These are phyloP conservation scores for Linum usitatissimum DNA, from an alignment of 345 rosid species.

Conservation along the genomic window DNA sequence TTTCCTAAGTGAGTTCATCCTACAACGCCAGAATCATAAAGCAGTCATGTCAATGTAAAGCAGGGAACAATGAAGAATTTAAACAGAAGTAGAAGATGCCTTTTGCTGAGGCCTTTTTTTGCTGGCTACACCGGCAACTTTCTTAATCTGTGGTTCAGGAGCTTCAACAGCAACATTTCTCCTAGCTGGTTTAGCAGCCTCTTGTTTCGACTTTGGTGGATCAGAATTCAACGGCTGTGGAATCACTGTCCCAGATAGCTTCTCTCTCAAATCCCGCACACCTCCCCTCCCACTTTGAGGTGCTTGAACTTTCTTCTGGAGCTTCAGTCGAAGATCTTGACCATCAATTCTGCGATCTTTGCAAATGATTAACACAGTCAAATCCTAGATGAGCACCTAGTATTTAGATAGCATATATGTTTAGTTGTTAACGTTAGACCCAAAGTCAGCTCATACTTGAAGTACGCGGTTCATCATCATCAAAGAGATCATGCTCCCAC, in stretches of 20 bases:
- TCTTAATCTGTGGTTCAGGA: conserved; percentile 42
- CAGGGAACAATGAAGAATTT: neutral
- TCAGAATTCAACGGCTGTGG: conserved; percentile 41
- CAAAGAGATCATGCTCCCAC: conserved; percentile 97
- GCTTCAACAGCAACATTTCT: conserved; percentile 53
- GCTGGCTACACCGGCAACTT: conserved; percentile 29
- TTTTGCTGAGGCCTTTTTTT: conserved; percentile 54
- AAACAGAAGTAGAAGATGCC: conserved; percentile 20
- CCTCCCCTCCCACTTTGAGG: conserved; percentile 52
- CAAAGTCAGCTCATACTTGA: conserved; percentile 53
- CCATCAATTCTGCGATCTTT: conserved; percentile 59
- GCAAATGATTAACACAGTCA: conserved; percentile 39
- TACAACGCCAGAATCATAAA: neutral
- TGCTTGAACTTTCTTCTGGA: conserved; percentile 54
- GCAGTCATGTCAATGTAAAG: neutral
- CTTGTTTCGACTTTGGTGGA: conserved; percentile 37
- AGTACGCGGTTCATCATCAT: conserved; percentile 33
- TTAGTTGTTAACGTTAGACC: conserved; percentile 21
- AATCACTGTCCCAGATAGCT: conserved; percentile 72
- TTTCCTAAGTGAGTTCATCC: neutral
- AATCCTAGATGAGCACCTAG: conserved; percentile 27
- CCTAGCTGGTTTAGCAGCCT: conserved; percentile 41
- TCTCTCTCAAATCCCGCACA: conserved; percentile 69
- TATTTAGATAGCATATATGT: conserved; percentile 28
- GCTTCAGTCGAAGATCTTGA: conserved; percentile 86